Evolutionary conservation across 2,329 filamentous ascomycete species (phyloP), one percentile per base, ranked within the genome.

Genomic region (Cercospora sesami): DNA sequence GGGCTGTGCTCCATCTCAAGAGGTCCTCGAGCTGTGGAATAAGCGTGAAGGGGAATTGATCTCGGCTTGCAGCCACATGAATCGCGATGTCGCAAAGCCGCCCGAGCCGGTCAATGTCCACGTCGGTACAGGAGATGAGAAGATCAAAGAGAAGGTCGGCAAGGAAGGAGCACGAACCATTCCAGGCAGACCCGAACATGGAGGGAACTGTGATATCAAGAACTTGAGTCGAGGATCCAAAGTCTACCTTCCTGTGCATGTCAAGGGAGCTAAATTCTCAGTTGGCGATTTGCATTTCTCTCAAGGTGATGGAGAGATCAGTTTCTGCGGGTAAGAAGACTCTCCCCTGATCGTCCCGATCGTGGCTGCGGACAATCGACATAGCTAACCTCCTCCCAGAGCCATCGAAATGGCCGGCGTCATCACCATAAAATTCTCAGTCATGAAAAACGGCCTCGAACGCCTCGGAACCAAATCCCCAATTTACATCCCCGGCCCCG

Each of bases 331-430:
- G 55, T 59, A 23, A 31, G 55, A 21, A 28, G 26, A 51, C 0
- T 12, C 9, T 3, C 16, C 42, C 28, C 7, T 28, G 21, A 3
- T 0, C 21, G 2, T 28, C 5, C 48, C 26, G 48, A 16, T 4
- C 21, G 8, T 53, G 21, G 4, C 6, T 4, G 5, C 2, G 8
- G 4, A 9, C 26, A n/a, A 30, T 26, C 14, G 16, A 33, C 1
- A 33, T 9, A 12, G 6, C 55, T 59, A 36, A 59, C 55, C 9
- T 6, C 26, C n/a, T 14, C 55, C 4, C 30, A 59, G 55, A 21
- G 94, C 93, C 5, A 97, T 97, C 74, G 94, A 97, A 79, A 97
- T 97, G 91, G 92, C 93, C 0, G 93, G 93, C 4, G 83, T 92
- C 53, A 96, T 97, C 73, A 97, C 93, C 2, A 87, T 97, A 79